Percentiles rank a stretch among this genome's conserved stretches.
Conservation (phyloP, 495 filamentous ascomycete genomes). For the Talaromyces trachyspermus region DNA sequence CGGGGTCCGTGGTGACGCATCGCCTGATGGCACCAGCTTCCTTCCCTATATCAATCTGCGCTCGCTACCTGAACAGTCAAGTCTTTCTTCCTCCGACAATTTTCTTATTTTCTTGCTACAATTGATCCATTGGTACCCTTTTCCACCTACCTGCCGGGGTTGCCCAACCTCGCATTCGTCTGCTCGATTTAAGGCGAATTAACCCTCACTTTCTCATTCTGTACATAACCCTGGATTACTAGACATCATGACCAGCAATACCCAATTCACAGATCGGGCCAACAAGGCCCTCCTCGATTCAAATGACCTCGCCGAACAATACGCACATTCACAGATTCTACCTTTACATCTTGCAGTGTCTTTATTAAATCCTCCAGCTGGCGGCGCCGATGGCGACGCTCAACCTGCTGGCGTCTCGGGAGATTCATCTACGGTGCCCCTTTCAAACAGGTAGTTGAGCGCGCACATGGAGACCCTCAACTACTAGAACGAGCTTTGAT, state of each 20-base stretch:
- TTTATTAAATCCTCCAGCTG: conserved; percentile 72
- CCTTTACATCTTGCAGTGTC: conserved; percentile 85
- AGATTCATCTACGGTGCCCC: conserved; percentile 49
- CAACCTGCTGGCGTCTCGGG: conserved; percentile 54
- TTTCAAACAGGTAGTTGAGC: conserved; percentile 94
- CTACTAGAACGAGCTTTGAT: conserved; percentile 81
- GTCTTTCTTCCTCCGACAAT: neutral
- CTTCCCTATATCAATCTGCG: neutral
- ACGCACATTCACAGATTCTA: conserved; percentile 80
- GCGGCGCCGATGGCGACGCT: conserved; percentile 70
- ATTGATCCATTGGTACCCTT: too few species aligned
- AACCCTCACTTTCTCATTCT: neutral
- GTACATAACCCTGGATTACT: neutral
- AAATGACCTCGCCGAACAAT: conserved; percentile 72
- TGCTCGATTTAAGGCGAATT: neutral
- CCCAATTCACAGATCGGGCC: conserved; percentile 84
- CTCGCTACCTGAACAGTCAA: neutral
- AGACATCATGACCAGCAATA: conserved; percentile 31
- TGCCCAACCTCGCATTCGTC: too few species aligned
- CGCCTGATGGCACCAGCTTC: neutral
- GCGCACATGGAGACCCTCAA: conserved; percentile 87
- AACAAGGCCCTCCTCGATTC: conserved; percentile 82
- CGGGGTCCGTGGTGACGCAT: neutral
- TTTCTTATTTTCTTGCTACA: too few species aligned
- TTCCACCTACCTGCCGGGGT: too few species aligned